Conservation (phyloP, 2,329 filamentous ascomycete species). For the Aspergillus fischeri region DNA sequence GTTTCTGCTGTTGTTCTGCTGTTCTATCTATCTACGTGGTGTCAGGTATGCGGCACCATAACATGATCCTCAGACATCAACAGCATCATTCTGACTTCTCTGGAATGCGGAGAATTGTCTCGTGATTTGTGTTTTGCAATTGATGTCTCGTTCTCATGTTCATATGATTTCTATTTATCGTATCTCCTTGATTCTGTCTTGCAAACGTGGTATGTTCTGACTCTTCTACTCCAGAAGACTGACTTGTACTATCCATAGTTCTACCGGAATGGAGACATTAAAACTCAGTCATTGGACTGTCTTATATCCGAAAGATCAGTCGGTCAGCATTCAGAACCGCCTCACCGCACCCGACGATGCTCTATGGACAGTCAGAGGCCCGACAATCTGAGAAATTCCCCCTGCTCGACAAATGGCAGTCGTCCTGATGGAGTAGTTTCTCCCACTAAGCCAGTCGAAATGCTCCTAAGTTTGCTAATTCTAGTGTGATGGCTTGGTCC, state of each 20-base stretch:
- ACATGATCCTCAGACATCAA: background rate
- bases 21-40: background rate
- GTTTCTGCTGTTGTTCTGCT: background rate
- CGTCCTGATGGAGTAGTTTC: slow-evolving; percentile 11
- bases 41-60: background rate
- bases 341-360: slow-evolving; percentile 20
- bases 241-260: background rate
- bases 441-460: background rate
- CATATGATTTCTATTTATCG: background rate
- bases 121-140: background rate
- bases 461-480: background rate
- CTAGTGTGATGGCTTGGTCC: background rate
- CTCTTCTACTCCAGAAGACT: background rate
- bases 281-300: background rate
- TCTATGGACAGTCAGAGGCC: background rate
- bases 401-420: slow-evolving; percentile 11
- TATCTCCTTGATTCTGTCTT: background rate
- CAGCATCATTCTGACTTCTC: slow-evolving; percentile 1
- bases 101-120: slow-evolving; percentile 8
- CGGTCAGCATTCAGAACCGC: slow-evolving; percentile 8
- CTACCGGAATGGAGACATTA: background rate
- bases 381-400: background rate
- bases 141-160: background rate
- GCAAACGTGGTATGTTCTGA: background rate
- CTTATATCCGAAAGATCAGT: slow-evolving; percentile 7